Percentiles rank a stretch among this genome's conserved stretches.
These are phyloP conservation scores for Xylariaceae sp. DNA, from an alignment of 2,329 filamentous ascomycete species.

Conservation along the genomic window DNA sequence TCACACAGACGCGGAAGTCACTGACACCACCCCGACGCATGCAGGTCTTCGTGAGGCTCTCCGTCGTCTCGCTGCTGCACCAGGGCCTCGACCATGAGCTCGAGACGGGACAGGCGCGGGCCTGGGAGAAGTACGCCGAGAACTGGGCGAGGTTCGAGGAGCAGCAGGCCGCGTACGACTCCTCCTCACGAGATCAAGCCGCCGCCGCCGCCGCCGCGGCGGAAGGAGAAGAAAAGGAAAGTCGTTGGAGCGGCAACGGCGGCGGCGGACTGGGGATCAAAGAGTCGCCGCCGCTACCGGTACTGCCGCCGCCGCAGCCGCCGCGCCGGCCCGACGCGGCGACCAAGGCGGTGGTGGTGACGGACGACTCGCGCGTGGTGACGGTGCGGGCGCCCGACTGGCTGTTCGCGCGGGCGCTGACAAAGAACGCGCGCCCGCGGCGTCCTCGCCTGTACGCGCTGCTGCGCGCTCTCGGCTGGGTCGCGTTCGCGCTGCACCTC, in stretches of 20 bases:
- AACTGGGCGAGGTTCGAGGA: neutral
- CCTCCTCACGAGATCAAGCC: neutral
- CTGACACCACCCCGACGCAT: too few species aligned
- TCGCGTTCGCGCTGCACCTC: neutral
- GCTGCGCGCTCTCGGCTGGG: neutral
- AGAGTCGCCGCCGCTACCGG: too few species aligned
- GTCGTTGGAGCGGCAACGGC: too few species aligned
- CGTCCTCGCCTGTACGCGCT: neutral
- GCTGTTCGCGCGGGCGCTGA: neutral
- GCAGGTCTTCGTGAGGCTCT: neutral
- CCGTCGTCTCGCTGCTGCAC: neutral
- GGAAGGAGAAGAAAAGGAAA: too few species aligned
- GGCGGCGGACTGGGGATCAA: too few species aligned
- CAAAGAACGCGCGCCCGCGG: neutral
- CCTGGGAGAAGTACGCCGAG: neutral
- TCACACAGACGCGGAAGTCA: too few species aligned
- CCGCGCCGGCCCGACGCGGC: too few species aligned
- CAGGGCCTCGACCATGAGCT: neutral
- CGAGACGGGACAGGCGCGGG: neutral
- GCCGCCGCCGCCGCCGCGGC: too few species aligned
- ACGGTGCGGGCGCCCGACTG: neutral
- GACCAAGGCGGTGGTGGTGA: neutral
- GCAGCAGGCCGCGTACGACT: neutral
- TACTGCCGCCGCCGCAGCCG: too few species aligned
- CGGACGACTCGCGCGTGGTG: neutral